phyloP scores from a whole-genome alignment of 2,329 filamentous ascomycete species.

The Fusarium neocosmosporiellum region DNA sequence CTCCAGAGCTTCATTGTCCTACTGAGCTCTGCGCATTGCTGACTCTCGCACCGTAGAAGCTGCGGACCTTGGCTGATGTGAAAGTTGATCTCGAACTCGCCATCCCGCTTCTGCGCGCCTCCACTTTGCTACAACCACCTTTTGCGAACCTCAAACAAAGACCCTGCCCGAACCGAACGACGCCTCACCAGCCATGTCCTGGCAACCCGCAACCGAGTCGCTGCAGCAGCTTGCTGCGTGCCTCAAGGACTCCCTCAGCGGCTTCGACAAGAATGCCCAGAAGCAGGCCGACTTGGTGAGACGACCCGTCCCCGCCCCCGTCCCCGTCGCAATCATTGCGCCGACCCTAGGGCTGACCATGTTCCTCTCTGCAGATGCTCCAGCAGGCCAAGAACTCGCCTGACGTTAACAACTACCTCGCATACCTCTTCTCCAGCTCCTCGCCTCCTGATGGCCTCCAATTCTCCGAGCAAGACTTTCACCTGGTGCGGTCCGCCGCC shows the following conservation, averaged over 20 bases:
- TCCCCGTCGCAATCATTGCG: constrained; percentile 23
- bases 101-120: constrained; percentile 31
- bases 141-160: constrained; percentile 29
- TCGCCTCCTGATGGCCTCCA: constrained; percentile 70
- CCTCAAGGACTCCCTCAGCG: constrained; percentile 91
- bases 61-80: constrained; percentile 43
- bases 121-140: constrained; percentile 19
- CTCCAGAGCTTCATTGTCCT: constrained; percentile 23
- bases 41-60: constrained; percentile 37
- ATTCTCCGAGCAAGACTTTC: constrained; percentile 71
- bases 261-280: constrained; percentile 80
- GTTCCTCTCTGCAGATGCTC: constrained; percentile 77
- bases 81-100: constrained; percentile 31
- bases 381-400: constrained; percentile 87
- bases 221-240: constrained; percentile 89
- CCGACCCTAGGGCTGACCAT: constrained; percentile 34
- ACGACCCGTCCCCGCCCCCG: too few relatives aligned
- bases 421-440: constrained; percentile 84
- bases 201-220: constrained; percentile 90
- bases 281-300: constrained; percentile 90
- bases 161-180: constrained; percentile 17
- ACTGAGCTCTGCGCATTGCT: constrained; percentile 36
- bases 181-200: constrained; percentile 74
- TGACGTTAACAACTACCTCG: constrained; percentile 97
- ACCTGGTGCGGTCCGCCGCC: constrained; percentile 84